Evolutionary conservation across 108 stramenopile genomes (phyloP).

Genomic region (Nitzschia putrida): DNA sequence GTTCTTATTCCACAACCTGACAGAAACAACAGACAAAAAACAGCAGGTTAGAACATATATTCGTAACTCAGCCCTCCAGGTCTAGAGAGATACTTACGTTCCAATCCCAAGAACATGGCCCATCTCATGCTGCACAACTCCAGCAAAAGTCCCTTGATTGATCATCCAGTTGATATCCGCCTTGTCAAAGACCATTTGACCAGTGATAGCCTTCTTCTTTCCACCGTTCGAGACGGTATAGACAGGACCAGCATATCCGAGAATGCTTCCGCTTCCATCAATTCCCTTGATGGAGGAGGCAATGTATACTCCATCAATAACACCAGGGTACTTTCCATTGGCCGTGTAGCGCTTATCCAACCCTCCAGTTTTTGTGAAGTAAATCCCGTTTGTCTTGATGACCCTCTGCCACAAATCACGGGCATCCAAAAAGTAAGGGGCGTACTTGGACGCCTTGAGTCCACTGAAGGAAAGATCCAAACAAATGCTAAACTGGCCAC

Average conservation of each 20-base stretch:
- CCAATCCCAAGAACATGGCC: slow-evolving; percentile 53
- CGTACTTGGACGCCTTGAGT: not conserved
- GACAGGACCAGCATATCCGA: not conserved
- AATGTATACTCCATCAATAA: slow-evolving; percentile 8
- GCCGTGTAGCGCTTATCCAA: not conserved
- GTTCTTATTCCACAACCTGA: not conserved
- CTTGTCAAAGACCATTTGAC: slow-evolving; percentile 1
- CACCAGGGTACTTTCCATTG: not conserved
- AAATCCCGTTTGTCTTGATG: too few species aligned
- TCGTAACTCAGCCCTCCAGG: too few species aligned
- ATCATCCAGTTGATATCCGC: not conserved
- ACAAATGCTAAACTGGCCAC: slow-evolving; percentile 25
- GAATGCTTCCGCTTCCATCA: slow-evolving; percentile 4
- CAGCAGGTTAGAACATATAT: too few species aligned
- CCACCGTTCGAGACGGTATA: not conserved
- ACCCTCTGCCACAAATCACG: not conserved
- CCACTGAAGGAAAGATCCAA: slow-evolving; percentile 8
- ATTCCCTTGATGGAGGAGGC: not conserved
- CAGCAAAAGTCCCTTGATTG: not conserved
- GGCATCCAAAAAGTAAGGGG: not conserved
- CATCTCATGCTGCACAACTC: slow-evolving; percentile 44
- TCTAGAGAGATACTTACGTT: not conserved
- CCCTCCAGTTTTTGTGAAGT: not conserved
- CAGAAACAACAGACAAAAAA: too few species aligned
- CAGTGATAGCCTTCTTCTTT: not conserved